Base-by-base conservation (phyloP, 306 rosid species). In the Benincasa hispida region DNA sequence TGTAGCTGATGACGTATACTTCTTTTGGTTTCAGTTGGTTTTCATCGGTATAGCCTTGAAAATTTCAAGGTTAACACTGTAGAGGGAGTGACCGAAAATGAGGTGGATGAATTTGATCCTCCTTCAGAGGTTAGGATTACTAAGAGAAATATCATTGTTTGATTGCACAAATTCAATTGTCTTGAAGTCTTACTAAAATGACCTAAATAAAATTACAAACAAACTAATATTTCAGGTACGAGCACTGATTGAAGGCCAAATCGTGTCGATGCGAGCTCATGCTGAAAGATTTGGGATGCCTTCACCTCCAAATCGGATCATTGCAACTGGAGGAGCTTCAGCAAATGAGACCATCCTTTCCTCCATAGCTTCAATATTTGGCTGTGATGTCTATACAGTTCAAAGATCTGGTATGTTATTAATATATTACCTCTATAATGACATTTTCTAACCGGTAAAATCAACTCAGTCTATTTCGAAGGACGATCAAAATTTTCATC, bases 321-420 rank as follows among this genome's bases (percentile, higher is more conserved):
- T 94, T 84, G 99, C 97, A 69, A 94, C 99, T 1, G 99, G 99
- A 6, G 99, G 99, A 79, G 99, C 97, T 10, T 94, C 99, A 21
- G 86, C 92, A 50, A 94, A 92, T 84, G 81, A 80, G n/a, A 45
- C 76, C 81, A 92, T 94, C 76, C 97, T 94, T 59, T 78, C 79
- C 81, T 67, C 91, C 27, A 80, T 92, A 65, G 99, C 99, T 76
- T 87, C 91, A 35, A 84, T 94, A 61, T 94, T 90, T 81, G 97
- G 99, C 79, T 88, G 93, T 83, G 93, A 94, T 72, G 87, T 94
- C 68, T 89, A 89, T 82, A 94, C 99, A 21, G 99, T 94, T 79
- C 81, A 94, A 81, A 92, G 97, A 82, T 89, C 97, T 11, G 97
- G 97, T 94, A 83, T 78, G 87, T 67, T 53, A 15, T 63, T 32